Evolutionary conservation across 768 basidiomycete species (phyloP), one percentile per base, ranked within the genome.

Genomic region (Steccherinum ochraceum): DNA sequence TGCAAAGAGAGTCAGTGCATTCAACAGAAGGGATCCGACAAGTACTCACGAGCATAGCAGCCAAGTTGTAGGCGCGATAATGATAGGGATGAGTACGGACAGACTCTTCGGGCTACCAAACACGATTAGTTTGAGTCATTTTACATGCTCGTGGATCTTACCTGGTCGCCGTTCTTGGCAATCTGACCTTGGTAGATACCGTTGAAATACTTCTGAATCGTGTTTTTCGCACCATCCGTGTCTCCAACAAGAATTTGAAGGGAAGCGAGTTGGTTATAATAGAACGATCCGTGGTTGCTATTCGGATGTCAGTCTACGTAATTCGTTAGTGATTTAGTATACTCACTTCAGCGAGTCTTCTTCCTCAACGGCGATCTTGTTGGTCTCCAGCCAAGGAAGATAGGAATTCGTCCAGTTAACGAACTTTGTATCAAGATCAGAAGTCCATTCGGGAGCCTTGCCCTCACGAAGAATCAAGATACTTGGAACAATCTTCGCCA

Each of bases 231-330:
- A 16, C 79, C 81, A 10, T 61, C 52, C 4, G 62, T 61, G 61
- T 85, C 76, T 43, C 75, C 73, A 19, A 76, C 69, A 12, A 86
- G 61, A 39, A 84, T 62, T 58, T 82, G 78, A 40, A 83, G 63
- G 0, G 82, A 70, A 0, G 78, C 75, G 0, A 79, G 68, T 59
- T 87, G 83, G 56, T 76, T 79, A 58, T 71, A 78, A 61, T 77
- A 86, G 64, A 79, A 86, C 0, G 78, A 71, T 24, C 81, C 83
- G 55, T 85, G 84, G 56, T 86, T 86, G 58, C 83, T 86, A 56
- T 23, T 7, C 16, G 41, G 41, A 23, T 18, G 7, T 7, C 16
- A 48, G 19, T 44, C 39, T 24, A 35, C 16, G 30, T 35, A 16
- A 35, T 16, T 16, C 16, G n/a, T 7, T n/a, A 26, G 30, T 35